Conservation (phyloP, 371 early-diverging fungal species). For the Mucor saturninus region DNA sequence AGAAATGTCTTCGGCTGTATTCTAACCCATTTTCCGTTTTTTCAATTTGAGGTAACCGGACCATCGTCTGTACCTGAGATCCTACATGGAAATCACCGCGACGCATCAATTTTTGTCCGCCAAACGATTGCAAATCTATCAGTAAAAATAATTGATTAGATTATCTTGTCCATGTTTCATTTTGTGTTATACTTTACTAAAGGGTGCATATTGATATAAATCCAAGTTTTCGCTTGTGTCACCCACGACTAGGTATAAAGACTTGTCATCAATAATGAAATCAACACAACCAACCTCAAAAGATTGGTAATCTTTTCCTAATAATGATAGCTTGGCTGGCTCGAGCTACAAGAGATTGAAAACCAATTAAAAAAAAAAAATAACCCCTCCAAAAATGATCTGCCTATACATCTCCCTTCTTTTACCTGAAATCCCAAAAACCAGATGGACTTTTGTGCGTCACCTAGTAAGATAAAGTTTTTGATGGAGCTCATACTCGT, state of each 20-base stretch:
- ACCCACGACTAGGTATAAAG: conserved; percentile 77
- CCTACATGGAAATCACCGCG: conserved; percentile 90
- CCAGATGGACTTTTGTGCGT: conserved; percentile 90
- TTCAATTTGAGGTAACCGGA: conserved; percentile 61
- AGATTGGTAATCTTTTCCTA: conserved; percentile 90
- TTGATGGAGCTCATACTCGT: conserved; percentile 85
- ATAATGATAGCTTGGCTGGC: conserved; percentile 84
- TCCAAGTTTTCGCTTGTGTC: conserved; percentile 86
- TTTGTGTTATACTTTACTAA: conserved; percentile 54
- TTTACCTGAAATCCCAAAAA: conserved; percentile 93
- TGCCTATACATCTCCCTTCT: too few species aligned
- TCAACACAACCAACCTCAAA: conserved; percentile 76
- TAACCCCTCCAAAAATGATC: too few species aligned
- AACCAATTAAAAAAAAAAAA: not conserved
- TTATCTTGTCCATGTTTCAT: not conserved
- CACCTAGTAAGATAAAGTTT: conserved; percentile 92
- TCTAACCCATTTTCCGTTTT: conserved; percentile 31
- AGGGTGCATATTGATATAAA: conserved; percentile 86
- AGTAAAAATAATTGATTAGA: not conserved
- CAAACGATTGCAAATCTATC: conserved; percentile 83
- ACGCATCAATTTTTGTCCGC: conserved; percentile 89
- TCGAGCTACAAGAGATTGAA: conserved; percentile 69
- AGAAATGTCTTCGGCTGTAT: conserved; percentile 49
- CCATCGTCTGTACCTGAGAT: conserved; percentile 68
- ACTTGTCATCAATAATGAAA: conserved; percentile 78